Evolutionary conservation across 805 yeast species (phyloP), one percentile per base, ranked within the genome.

Genomic region (Hyphopichia homilentoma): DNA sequence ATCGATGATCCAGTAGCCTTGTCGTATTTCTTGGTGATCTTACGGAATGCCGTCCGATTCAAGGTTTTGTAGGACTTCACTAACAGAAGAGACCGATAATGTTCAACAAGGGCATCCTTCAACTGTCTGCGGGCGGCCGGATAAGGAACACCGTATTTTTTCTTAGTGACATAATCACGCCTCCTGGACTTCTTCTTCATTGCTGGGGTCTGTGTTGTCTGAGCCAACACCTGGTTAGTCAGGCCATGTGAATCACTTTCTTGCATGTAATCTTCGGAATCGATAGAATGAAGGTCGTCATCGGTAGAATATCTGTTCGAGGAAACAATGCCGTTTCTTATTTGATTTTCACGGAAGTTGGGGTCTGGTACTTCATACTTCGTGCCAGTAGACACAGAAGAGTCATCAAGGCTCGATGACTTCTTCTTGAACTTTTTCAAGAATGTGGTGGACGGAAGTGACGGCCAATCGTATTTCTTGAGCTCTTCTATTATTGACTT

Each of bases 11-110:
- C 52, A 2, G 80, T 69, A 4, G 81, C 69, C 49, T 93, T 93
- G 58, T 93, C 98, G 52, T 77, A 89, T 55, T 93, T 93, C 52
- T 93, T 93, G 37, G 87, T 69, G 48, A 93, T 79, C 49, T 93
- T 93, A 32, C 96, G 73, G 48, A 89, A 78, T 0, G 94, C 98
- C 0, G 95, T 88, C 19, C 88, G 70, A 57, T 93, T 93, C 45
- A 89, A 57, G 29, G 80, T 66, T 43, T 85, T 70, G 54, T 79
- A 93, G 1, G 85, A 81, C 41, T 75, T 75, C 30, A 84, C 59
- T 21, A 85, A 67, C 38, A 84, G 84, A 40, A 87, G 61, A 6
- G 84, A 75, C 36, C 90, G 69, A 54, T 86, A 87, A 43, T 73
- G 81, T 48, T 86, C 95, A 35, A 76, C 59, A 17, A 81, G 53